Base-by-base conservation (phyloP, 164 flowering plant genomes). In the Liriodendron chinense region DNA sequence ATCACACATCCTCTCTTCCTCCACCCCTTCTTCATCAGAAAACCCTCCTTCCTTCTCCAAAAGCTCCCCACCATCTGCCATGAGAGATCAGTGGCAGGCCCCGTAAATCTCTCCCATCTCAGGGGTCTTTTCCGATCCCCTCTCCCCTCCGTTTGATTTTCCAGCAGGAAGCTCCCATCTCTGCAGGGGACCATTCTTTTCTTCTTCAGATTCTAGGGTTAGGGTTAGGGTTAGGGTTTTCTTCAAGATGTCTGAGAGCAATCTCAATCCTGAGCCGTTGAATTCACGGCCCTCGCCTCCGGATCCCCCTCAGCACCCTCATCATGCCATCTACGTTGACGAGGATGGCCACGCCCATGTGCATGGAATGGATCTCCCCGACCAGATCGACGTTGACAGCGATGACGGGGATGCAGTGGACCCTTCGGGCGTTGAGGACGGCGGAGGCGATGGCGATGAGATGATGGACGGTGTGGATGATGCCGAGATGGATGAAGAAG, bases 301-400 rank as follows among this genome's bases (percentile, higher is more conserved):
- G 2, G 66, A 63, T 63, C 66, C 66, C 18, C 47, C 62, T 23
- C 61, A 22, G 25, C 61, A 22, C 21, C 62, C 72, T 13, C 22
- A 7, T 5, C 49, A 47, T 9, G 49, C 26, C 47, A 28, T 66
- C 34, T 66, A 66, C 26, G 69, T 66, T 18, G 69, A 66, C 26
- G 47, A 66, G 26, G 69, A 66, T 34, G 71, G 71, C 22, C 71
- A 67, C 22, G 50, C 56, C 22, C 63, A 74, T 25, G 34, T 48
- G 70, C 75, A 47, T 20, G 69, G 25, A 18, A 49, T 76, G 70
- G 74, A 65, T 18, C 47, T 76, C 43, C 71, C 74, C 22, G 72
- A 65, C 56, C 79, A 72, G 71, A 72, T 66, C 12, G 71, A 67
- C 28, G 76, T 4, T 43, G 34, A 21, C 72, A 65, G 70, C 7